Conservation (phyloP, 257 asterid genomes). For the Solanum pennellii region DNA sequence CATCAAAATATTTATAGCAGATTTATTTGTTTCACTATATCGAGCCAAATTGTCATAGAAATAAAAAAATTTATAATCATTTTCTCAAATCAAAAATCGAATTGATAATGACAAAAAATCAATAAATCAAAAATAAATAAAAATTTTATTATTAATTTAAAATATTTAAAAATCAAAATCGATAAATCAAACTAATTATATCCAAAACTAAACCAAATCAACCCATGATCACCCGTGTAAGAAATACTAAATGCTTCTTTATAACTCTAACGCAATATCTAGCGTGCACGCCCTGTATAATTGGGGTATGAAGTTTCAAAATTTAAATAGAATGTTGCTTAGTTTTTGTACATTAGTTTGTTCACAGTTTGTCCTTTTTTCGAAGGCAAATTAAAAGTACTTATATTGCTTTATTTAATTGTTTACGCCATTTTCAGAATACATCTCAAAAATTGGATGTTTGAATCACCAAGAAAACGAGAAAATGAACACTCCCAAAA, state of each 20-base stretch:
- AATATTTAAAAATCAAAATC: accelerated
- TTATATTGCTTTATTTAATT: too few relatives aligned
- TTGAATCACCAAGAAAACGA: too few relatives aligned
- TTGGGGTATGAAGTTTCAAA: not conserved
- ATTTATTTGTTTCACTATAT: too few relatives aligned
- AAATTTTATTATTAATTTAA: too few relatives aligned
- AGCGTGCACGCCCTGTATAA: not conserved
- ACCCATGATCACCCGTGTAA: not conserved
- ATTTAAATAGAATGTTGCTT: not conserved
- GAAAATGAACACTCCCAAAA: too few relatives aligned
- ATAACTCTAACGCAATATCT: not conserved
- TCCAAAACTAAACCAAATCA: too few relatives aligned
- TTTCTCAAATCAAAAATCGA: accelerated
- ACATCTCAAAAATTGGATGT: accelerated
- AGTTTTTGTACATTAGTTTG: not conserved
- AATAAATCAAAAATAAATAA: accelerated
- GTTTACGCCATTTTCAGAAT: too few relatives aligned
- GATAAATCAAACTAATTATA: too few relatives aligned
- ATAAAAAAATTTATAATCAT: too few relatives aligned
- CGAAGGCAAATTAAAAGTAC: not conserved
- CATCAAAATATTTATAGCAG: too few relatives aligned
- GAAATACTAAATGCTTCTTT: not conserved
- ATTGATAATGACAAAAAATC: too few relatives aligned
- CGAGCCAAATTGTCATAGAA: too few relatives aligned
- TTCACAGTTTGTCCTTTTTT: not conserved